These are phyloP conservation scores for Irpex sp. DNA, from an alignment of 1,284 basidiomycete genomes.

Conservation along the genomic window DNA sequence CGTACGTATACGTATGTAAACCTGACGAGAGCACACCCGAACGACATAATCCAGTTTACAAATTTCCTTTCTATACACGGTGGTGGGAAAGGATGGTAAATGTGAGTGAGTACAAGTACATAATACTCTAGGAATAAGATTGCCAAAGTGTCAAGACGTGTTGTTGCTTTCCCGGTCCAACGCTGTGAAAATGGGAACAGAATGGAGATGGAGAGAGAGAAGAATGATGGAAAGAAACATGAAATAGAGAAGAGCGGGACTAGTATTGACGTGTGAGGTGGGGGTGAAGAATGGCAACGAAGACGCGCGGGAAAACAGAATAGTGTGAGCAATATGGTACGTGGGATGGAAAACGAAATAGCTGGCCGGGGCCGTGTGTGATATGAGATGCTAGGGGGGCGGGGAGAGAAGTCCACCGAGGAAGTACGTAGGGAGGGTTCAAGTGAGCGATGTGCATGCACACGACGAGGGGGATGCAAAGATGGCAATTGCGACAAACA, in stretches of 20 bases:
- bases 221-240: slow-evolving; percentile 3
- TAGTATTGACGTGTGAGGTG: background rate
- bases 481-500: background rate
- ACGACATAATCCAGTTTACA: background rate
- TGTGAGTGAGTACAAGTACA: slow-evolving; percentile 9
- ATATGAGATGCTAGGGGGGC: background rate
- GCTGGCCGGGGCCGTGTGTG: slow-evolving; percentile 15
- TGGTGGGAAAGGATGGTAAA: background rate
- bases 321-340: slow-evolving; percentile 12
- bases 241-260: background rate
- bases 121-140: slow-evolving; percentile 9
- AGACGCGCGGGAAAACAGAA: slow-evolving; percentile 5
- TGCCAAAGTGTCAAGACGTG: background rate
- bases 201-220: slow-evolving; percentile 6
- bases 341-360: slow-evolving; percentile 23
- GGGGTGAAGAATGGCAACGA: background rate
- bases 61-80: background rate
- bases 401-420: background rate
- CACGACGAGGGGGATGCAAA: background rate
- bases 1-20: too few species aligned
- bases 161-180: slow-evolving; percentile 7
- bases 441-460: background rate
- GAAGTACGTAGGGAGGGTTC: background rate
- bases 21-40: background rate
- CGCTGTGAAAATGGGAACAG: background rate